These are phyloP conservation scores for Pythium volutum DNA, from an alignment of 352 stramenopile genomes.

Conservation along the genomic window DNA sequence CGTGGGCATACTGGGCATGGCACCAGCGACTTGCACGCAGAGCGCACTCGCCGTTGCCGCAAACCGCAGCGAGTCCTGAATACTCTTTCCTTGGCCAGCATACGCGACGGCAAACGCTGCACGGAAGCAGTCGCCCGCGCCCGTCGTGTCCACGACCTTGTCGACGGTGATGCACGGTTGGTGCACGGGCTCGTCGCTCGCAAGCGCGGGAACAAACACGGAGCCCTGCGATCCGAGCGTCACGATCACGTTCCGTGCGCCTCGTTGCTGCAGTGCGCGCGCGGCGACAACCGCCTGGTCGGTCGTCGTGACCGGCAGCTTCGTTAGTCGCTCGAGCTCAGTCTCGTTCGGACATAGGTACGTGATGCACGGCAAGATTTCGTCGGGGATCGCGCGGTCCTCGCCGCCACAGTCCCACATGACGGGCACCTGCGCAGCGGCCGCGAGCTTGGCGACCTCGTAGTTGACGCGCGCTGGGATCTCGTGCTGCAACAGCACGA, in stretches of 20 bases:
- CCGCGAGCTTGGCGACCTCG: conserved; percentile 45
- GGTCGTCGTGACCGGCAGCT: conserved; percentile 32
- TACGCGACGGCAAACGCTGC: conserved; percentile 57
- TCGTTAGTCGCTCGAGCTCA: conserved; percentile 52
- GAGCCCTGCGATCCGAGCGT: conserved; percentile 67
- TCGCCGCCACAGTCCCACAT: conserved; percentile 81
- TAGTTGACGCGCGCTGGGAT: conserved; percentile 59
- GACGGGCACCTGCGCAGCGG: conserved; percentile 45
- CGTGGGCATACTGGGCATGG: conserved; percentile 66
- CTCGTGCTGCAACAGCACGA: conserved; percentile 75
- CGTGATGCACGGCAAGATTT: conserved; percentile 53
- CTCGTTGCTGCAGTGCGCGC: conserved; percentile 43
- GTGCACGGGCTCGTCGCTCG: conserved; percentile 28
- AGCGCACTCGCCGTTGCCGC: conserved; percentile 61
- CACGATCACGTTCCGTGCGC: conserved; percentile 57
- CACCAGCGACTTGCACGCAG: conserved; percentile 60
- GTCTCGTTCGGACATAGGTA: conserved; percentile 81
- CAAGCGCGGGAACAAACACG: conserved; percentile 48
- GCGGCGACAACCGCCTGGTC: conserved; percentile 57
- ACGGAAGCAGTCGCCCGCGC: conserved; percentile 77
- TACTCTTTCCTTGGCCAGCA: conserved; percentile 38
- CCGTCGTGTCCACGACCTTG: conserved; percentile 75
- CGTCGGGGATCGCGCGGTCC: conserved; percentile 49
- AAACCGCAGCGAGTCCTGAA: conserved; percentile 51
- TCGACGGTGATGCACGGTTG: conserved; percentile 55